Evolutionary conservation across 148 eudicot genomes (phyloP).

Genomic region (Vaccinium vitisidaea): DNA sequence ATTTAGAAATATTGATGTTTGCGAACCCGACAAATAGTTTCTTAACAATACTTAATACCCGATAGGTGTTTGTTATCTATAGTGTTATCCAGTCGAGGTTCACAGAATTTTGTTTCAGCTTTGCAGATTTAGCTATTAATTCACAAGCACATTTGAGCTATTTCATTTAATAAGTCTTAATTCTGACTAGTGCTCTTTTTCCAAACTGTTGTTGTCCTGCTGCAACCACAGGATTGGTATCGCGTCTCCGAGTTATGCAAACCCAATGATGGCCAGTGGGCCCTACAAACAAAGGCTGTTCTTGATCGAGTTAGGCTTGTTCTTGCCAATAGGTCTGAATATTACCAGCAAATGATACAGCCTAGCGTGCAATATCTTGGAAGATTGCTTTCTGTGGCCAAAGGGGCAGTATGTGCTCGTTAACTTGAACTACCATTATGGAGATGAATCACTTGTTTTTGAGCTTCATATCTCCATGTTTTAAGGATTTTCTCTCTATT

Average conservation of each 20-base stretch:
- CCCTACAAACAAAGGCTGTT: constrained; percentile 17
- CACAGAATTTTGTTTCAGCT: not conserved
- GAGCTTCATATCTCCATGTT: not conserved
- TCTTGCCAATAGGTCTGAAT: constrained; percentile 6
- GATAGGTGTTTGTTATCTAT: not conserved
- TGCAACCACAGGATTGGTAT: constrained; percentile 14
- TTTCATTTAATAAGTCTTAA: not conserved
- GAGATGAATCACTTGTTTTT: not conserved
- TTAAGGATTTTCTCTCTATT: not conserved
- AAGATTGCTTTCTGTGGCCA: constrained; percentile 9
- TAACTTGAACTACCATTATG: not conserved
- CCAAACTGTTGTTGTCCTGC: not conserved
- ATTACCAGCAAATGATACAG: constrained; percentile 14
- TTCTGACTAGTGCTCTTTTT: constrained; percentile 4
- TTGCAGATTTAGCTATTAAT: not conserved
- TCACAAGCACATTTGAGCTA: not conserved
- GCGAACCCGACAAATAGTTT: not conserved
- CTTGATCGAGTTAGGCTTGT: constrained; percentile 10
- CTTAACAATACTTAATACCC: not conserved
- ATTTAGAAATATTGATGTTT: not conserved
- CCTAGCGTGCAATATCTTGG: constrained; percentile 17
- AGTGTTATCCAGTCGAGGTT: not conserved
- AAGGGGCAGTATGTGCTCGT: not conserved
- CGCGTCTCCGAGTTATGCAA: constrained; percentile 7
- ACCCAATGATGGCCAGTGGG: constrained; percentile 13